These are phyloP conservation scores for Verbascum thapsus DNA, from an alignment of 257 asterid genomes.

Conservation along the genomic window DNA sequence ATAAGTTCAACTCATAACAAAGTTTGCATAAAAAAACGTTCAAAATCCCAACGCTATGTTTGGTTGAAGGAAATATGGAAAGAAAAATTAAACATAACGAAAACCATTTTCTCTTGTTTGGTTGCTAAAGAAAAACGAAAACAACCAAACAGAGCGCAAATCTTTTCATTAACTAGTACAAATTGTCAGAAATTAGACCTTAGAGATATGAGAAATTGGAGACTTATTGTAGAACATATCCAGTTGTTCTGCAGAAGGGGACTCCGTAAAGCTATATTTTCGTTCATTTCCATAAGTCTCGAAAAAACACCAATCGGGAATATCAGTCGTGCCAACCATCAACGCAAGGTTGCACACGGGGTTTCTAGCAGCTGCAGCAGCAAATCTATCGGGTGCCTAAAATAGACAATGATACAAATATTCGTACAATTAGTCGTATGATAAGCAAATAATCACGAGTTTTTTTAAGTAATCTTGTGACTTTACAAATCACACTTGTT, in stretches of 20 bases:
- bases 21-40: neutral
- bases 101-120: no score
- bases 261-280: conserved; percentile 57
- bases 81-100: no score
- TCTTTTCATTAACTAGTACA: neutral
- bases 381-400: conserved; percentile 86
- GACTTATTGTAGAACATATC: conserved; percentile 67
- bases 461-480: no score
- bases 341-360: conserved; percentile 88
- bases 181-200: conserved; percentile 45
- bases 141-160: no score
- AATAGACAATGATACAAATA: neutral
- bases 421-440: neutral
- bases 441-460: neutral
- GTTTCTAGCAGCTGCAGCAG: conserved; percentile 86
- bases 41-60: neutral
- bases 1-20: neutral
- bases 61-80: no score
- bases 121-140: no score
- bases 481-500: no score
- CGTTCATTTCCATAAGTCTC: conserved; percentile 73
- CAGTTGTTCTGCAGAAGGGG: conserved; percentile 81
- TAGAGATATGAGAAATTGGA: conserved; percentile 74
- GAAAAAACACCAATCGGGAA: conserved; percentile 89
- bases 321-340: conserved; percentile 92